Percentiles rank a stretch among this genome's conserved stretches.
Conservation (phyloP, 2,329 filamentous ascomycete genomes). For the Fusarium musae region DNA sequence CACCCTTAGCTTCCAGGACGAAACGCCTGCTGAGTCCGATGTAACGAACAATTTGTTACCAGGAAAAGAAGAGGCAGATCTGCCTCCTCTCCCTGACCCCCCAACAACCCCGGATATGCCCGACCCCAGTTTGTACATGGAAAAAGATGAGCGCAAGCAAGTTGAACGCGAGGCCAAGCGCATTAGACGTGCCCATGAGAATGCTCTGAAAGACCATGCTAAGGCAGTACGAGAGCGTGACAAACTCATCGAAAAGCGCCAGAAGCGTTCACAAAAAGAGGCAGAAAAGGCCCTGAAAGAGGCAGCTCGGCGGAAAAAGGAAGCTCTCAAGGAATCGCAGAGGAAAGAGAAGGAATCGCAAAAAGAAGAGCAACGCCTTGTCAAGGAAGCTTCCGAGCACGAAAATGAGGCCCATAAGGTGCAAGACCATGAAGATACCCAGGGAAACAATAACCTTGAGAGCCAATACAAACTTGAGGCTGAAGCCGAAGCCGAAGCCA, state of each 20-base stretch:
- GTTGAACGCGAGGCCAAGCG: constrained; percentile 75
- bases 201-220: constrained; percentile 73
- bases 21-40: neutral
- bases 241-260: constrained; percentile 67
- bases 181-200: constrained; percentile 71
- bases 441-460: neutral
- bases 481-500: constrained; percentile 19
- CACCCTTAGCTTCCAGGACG: neutral
- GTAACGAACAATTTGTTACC: neutral
- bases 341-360: constrained; percentile 44
- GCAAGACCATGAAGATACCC: constrained; percentile 7
- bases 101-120: constrained; percentile 61
- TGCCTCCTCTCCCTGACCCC: constrained; percentile 55
- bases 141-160: constrained; percentile 73
- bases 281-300: constrained; percentile 48
- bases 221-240: constrained; percentile 71
- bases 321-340: constrained; percentile 46
- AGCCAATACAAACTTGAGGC: neutral
- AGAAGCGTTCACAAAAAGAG: constrained; percentile 55
- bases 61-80: constrained; percentile 22
- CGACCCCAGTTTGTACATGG: constrained; percentile 67
- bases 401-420: constrained; percentile 26
- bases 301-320: constrained; percentile 45
- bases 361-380: constrained; percentile 33
- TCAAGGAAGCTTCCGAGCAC: constrained; percentile 15